Evolutionary conservation across 352 stramenopile species (phyloP).

Genomic region (Pythium rishiriense): DNA sequence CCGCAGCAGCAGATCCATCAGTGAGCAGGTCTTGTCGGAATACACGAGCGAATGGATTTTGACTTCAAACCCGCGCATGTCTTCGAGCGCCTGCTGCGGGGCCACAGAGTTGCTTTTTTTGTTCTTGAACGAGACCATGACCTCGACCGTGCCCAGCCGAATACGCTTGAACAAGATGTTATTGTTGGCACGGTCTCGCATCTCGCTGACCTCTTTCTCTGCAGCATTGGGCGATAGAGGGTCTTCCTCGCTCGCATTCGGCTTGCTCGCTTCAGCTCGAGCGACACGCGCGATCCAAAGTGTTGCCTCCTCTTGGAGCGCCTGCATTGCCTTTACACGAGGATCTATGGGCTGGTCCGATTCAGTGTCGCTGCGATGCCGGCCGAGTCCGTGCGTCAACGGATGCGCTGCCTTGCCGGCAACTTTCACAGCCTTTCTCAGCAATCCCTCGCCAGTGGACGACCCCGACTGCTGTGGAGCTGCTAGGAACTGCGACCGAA

Average conservation of each 20-base stretch:
- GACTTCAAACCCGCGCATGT: slow-evolving; percentile 84
- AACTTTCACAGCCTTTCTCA: slow-evolving; percentile 63
- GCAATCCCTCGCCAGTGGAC: slow-evolving; percentile 34
- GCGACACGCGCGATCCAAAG: slow-evolving; percentile 40
- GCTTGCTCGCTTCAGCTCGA: slow-evolving; percentile 13
- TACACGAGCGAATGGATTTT: slow-evolving; percentile 87
- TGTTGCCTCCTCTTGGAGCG: slow-evolving; percentile 45
- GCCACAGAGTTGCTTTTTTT: slow-evolving; percentile 41
- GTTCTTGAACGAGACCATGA: slow-evolving; percentile 84
- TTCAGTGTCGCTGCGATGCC: slow-evolving; percentile 26
- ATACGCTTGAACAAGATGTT: slow-evolving; percentile 83
- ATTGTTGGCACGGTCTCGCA: slow-evolving; percentile 44
- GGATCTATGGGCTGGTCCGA: background rate
- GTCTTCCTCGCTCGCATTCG: background rate
- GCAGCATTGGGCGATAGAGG: background rate
- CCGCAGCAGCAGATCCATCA: slow-evolving; percentile 65
- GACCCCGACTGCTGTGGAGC: slow-evolving; percentile 27
- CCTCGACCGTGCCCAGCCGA: slow-evolving; percentile 70
- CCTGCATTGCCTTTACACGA: slow-evolving; percentile 25
- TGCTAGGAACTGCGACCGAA: slow-evolving; percentile 67
- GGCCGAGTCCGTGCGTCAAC: slow-evolving; percentile 37
- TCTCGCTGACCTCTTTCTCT: slow-evolving; percentile 36
- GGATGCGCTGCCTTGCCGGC: slow-evolving; percentile 66
- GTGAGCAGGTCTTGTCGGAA: slow-evolving; percentile 84
- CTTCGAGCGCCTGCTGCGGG: slow-evolving; percentile 62